phyloP scores from a whole-genome alignment of 73 alveolate genomes.

The Paraurostyla sp. region DNA sequence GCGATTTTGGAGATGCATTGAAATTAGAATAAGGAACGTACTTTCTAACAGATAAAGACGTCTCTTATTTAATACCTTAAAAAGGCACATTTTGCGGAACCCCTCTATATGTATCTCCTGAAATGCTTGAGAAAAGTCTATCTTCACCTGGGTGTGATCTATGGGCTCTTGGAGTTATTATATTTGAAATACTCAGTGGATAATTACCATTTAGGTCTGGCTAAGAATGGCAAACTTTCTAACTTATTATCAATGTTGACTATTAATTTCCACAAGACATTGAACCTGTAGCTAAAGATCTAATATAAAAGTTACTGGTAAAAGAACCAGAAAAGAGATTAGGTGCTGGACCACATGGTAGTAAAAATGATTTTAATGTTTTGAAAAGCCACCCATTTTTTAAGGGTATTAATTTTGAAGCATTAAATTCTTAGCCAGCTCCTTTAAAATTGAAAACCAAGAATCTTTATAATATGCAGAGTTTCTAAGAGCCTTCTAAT shows the following conservation, averaged over 20 bases:
- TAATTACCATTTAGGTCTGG: slow-evolving; percentile 50
- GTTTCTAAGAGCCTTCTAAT: too few species aligned
- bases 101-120: slow-evolving; percentile 84
- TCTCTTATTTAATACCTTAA: neutral
- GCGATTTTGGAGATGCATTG: slow-evolving; percentile 56
- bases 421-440: neutral
- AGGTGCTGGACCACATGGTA: slow-evolving; percentile 54
- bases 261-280: slow-evolving; percentile 32
- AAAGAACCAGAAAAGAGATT: slow-evolving; percentile 38
- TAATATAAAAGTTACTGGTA: neutral
- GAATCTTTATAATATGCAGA: too few species aligned
- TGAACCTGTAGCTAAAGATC: slow-evolving; percentile 33
- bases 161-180: slow-evolving; percentile 70
- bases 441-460: slow-evolving; percentile 12
- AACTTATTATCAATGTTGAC: slow-evolving; percentile 37
- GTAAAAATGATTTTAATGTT: slow-evolving; percentile 23
- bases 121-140: slow-evolving; percentile 75
- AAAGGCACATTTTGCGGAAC: slow-evolving; percentile 79
- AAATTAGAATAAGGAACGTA: slow-evolving; percentile 29
- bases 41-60: slow-evolving; percentile 6
- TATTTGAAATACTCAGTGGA: slow-evolving; percentile 60
- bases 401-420: slow-evolving; percentile 59
- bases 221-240: slow-evolving; percentile 52
- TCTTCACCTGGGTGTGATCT: slow-evolving; percentile 67
- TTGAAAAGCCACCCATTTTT: slow-evolving; percentile 81